Evolutionary conservation across 768 basidiomycete species (phyloP).

Genomic region (Hydnomerulius pinastri): DNA sequence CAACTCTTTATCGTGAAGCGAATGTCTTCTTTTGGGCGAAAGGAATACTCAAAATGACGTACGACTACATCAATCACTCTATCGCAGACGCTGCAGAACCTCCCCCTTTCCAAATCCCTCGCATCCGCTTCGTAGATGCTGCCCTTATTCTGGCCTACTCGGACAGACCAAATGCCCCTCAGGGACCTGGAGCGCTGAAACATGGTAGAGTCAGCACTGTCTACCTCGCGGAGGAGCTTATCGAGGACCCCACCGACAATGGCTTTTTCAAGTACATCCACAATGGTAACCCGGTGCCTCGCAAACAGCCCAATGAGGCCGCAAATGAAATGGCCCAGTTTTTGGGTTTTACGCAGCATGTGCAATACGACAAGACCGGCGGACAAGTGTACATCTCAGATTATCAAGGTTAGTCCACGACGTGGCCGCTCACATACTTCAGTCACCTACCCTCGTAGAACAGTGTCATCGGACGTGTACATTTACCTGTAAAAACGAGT

Average conservation of each 20-base stretch:
- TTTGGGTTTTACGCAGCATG: too few species aligned
- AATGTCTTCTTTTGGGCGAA: slow-evolving; percentile 13
- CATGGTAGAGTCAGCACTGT: not conserved
- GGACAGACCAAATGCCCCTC: not conserved
- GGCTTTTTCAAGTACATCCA: too few species aligned
- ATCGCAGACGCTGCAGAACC: not conserved
- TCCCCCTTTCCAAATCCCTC: slow-evolving; percentile 8
- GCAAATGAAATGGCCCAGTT: too few species aligned
- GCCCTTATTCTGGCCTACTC: not conserved
- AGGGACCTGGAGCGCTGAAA: not conserved
- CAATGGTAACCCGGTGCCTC: too few species aligned
- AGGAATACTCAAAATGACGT: slow-evolving; percentile 5
- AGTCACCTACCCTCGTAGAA: too few species aligned
- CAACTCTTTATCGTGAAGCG: slow-evolving; percentile 8
- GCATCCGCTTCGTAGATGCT: slow-evolving; percentile 9
- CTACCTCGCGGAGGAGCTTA: slow-evolving; percentile 6
- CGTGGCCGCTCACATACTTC: too few species aligned
- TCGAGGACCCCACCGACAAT: not conserved
- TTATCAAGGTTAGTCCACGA: too few species aligned
- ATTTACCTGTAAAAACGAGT: too few species aligned
- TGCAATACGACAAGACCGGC: too few species aligned
- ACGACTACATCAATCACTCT: slow-evolving; percentile 4
- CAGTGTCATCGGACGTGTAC: too few species aligned
- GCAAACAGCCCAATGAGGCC: too few species aligned
- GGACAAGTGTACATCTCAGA: too few species aligned